These are phyloP conservation scores for Thelephora terrestris DNA, from an alignment of 1,284 basidiomycete genomes.

Conservation along the genomic window DNA sequence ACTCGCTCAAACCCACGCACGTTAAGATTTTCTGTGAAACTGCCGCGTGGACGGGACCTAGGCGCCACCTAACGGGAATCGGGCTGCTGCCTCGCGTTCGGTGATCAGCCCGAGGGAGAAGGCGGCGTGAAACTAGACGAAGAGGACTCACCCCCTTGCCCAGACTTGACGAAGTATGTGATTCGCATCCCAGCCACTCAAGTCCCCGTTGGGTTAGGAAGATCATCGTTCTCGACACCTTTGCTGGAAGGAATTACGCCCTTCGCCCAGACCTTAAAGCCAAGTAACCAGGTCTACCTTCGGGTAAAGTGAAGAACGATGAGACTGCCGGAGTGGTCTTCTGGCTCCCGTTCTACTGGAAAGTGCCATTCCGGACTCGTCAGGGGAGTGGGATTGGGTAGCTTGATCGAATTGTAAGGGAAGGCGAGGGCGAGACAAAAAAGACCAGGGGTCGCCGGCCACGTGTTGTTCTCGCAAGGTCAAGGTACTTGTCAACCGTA, in stretches of 20 bases:
- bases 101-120: constrained; percentile 52
- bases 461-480: neutral
- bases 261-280: constrained; percentile 6
- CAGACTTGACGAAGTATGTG: constrained; percentile 20
- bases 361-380: constrained; percentile 65
- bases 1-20: constrained; percentile 40
- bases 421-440: neutral
- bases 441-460: neutral
- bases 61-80: constrained; percentile 21
- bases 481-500: neutral
- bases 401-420: constrained; percentile 16
- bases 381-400: constrained; percentile 40
- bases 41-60: constrained; percentile 32
- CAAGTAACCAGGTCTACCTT: constrained; percentile 30
- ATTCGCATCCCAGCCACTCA: constrained; percentile 33
- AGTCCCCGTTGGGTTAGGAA: constrained; percentile 35
- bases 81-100: constrained; percentile 27
- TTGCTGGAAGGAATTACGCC: neutral
- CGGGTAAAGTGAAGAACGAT: constrained; percentile 31
- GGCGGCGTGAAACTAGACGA: constrained; percentile 53
- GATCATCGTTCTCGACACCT: constrained; percentile 34
- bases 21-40: constrained; percentile 49
- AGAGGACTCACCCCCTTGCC: constrained; percentile 22
- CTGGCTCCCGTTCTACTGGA: constrained; percentile 67
- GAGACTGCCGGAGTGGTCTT: constrained; percentile 28